phyloP scores from a whole-genome alignment of 768 basidiomycete genomes.

The Clitopilus passeckerianus region DNA sequence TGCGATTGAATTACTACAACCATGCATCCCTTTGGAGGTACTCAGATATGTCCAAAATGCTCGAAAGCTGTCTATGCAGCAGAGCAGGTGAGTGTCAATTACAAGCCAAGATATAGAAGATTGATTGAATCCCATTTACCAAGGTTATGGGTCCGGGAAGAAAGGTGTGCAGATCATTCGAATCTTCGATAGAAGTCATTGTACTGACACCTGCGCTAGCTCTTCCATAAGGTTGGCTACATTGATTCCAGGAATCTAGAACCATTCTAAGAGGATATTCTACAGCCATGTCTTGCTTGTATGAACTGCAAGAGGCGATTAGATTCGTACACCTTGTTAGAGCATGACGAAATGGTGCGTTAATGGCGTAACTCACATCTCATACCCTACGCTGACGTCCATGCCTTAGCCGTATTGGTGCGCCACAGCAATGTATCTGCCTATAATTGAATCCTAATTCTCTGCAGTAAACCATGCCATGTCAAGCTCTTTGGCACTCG shows the following conservation, averaged over 20 bases:
- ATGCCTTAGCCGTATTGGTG: constrained; percentile 47
- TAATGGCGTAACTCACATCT: neutral
- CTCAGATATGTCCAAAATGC: constrained; percentile 71
- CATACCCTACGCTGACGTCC: neutral
- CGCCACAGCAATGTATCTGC: constrained; percentile 3
- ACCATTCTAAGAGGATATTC: neutral
- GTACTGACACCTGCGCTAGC: constrained; percentile 29
- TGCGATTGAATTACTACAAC: constrained; percentile 4
- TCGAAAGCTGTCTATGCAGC: constrained; percentile 79
- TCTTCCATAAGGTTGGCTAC: constrained; percentile 68
- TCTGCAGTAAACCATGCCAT: constrained; percentile 75
- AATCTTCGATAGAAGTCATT: constrained; percentile 1
- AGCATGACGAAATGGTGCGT: constrained; percentile 78
- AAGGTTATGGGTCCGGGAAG: constrained; percentile 85
- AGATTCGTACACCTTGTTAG: constrained; percentile 71
- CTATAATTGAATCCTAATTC: neutral
- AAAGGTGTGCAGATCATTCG: constrained; percentile 49
- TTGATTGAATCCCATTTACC: neutral
- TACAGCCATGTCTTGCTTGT: constrained; percentile 76
- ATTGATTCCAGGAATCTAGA: neutral
- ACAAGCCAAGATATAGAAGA: neutral
- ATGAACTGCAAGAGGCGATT: constrained; percentile 71
- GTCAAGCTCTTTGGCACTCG: constrained; percentile 73
- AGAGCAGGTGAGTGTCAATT: constrained; percentile 58
- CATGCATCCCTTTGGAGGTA: constrained; percentile 74